Evolutionary conservation across 2,329 filamentous ascomycete genomes (phyloP), one percentile per base, ranked within the genome.

Genomic region (Fusarium sp.): DNA sequence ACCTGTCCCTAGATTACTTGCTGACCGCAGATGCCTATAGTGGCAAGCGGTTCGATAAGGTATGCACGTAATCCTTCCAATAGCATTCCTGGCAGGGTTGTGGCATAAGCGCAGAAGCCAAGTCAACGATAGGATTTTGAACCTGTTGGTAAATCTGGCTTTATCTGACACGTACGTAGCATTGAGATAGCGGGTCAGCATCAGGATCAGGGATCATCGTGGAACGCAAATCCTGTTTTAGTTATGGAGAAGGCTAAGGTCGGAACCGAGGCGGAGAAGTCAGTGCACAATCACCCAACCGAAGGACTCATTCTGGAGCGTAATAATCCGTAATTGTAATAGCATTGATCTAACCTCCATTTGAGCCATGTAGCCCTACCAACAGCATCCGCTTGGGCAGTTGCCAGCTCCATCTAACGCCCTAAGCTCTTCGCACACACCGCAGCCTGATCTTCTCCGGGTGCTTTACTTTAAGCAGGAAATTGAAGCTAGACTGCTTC

Each of bases 401-500:
- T 18, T 29, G 33, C 25, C 27, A 42, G 37, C 25, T 29, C 23
- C 31, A 41, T 27, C 25, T 10, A 27, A 27, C 25, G 13, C 54
- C 10, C 48, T 42, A 36, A 7, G 36, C 40, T 47, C 50, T 45
- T 14, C 57, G 67, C 54, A 70, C 63, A 45, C 67, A 70, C 33
- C 67, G 59, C 15, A 70, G 37, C 49, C 49, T 67, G 53, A 70
- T 67, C 54, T 42, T 61, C n/a, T 67, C 67, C 1, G 67, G 67
- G 39, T 70, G 51, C 58, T 70, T 70, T n/a, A 70, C 66, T 40
- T 70, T 70, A 11, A 70, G 66, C 15, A 70, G 21, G 50, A 70
- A 70, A 45, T 70, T 70, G 67, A 70, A 70, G 41, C 67, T 70
- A 20, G 66, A 70, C 43, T 65, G 66, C 63, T 57, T 70, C 63